Evolutionary conservation across 2,329 filamentous ascomycete species (phyloP).

Genomic region (Xylaria arbuscula): DNA sequence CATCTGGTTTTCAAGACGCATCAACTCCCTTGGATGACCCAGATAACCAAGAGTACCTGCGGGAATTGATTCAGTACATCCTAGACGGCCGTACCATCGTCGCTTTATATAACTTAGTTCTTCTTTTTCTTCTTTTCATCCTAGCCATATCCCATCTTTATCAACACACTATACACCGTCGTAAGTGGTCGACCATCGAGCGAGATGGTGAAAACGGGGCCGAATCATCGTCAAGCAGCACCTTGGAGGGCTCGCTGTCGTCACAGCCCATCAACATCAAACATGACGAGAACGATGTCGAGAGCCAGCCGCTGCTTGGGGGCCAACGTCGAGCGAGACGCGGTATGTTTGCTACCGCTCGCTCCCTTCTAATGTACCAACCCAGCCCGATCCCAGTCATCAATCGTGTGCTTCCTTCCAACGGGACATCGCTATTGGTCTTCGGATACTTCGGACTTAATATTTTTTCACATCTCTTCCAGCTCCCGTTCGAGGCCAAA

Average conservation of each 20-base stretch:
- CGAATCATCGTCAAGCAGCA: conserved; percentile 53
- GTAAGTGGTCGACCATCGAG: conserved; percentile 45
- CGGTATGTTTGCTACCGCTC: conserved; percentile 20
- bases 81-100: conserved; percentile 51
- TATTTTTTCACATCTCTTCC: conserved; percentile 67
- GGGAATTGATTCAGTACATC: conserved; percentile 48
- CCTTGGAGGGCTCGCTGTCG: conserved; percentile 45
- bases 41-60: conserved; percentile 52
- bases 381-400: conserved; percentile 67
- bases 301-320: conserved; percentile 52
- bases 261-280: conserved; percentile 42
- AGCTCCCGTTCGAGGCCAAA: conserved; percentile 58
- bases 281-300: conserved; percentile 48
- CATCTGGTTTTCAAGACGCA: conserved; percentile 23
- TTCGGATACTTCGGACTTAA: conserved; percentile 64
- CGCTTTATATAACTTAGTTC: conserved; percentile 51
- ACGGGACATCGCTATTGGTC: conserved; percentile 65
- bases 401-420: conserved; percentile 67
- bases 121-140: conserved; percentile 47
- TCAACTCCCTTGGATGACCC: conserved; percentile 42
- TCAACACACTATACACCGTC: conserved; percentile 40
- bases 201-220: conserved; percentile 32
- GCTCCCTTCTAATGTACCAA: conserved; percentile 63
- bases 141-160: conserved; percentile 47
- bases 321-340: conserved; percentile 4